A percentile compares a stretch with the other conserved stretches of the same genome.
Evolutionary conservation across 75 land plant species (phyloP).

Genomic region (Pinus taeda): DNA sequence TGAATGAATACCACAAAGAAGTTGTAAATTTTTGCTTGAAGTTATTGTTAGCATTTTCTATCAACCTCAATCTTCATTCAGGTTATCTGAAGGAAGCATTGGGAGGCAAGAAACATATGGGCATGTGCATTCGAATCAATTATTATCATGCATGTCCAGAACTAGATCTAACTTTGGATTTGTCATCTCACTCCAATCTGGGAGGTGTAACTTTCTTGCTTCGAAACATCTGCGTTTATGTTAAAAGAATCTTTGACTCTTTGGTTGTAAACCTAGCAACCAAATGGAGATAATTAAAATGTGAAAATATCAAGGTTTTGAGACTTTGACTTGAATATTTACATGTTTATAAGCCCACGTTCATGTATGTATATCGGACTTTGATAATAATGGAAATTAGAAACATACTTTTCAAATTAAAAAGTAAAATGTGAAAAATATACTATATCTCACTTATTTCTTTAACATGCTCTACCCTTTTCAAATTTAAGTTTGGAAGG

Average conservation of each 20-base stretch:
- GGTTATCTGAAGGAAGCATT: slow-evolving; percentile 14
- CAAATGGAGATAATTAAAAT: slow-evolving; percentile 7
- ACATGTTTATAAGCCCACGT: no score
- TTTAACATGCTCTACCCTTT: no score
- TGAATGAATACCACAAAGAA: no score
- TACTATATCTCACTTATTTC: no score
- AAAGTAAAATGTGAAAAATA: slow-evolving; percentile 16
- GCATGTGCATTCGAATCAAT: slow-evolving; percentile 22
- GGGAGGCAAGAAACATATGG: slow-evolving; percentile 4
- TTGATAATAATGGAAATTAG: no score
- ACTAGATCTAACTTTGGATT: slow-evolving; percentile 28
- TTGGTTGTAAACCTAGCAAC: slow-evolving; percentile 24
- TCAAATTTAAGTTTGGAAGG: no score
- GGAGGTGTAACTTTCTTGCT: slow-evolving; percentile 32
- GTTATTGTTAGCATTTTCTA: background rate
- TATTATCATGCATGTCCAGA: no score
- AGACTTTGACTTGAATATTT: no score
- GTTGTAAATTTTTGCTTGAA: no score
- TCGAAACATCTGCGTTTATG: slow-evolving; percentile 32
- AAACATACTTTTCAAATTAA: no score
- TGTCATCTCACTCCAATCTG: slow-evolving; percentile 30
- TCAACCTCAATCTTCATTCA: slow-evolving; percentile 18
- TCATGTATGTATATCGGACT: no score
- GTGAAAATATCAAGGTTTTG: no score
- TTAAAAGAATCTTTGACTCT: slow-evolving; percentile 19